Evolutionary conservation across 2,329 filamentous ascomycete species (phyloP).

Genomic region (Microdochium nivale): DNA sequence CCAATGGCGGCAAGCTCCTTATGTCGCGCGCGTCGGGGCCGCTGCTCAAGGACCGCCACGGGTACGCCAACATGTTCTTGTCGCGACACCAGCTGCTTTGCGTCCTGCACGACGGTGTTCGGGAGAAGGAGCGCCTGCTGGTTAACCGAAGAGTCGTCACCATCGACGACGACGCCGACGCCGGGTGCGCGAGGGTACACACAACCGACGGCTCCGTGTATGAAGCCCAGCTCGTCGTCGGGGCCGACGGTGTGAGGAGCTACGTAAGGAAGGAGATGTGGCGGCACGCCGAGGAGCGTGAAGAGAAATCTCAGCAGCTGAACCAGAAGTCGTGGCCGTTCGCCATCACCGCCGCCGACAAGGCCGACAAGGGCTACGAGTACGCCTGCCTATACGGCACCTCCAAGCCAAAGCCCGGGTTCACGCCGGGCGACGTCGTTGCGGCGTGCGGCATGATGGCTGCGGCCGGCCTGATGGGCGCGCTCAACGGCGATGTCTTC

Average conservation of each 20-base stretch:
- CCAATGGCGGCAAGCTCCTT: constrained; percentile 7
- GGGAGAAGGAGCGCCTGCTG: constrained; percentile 22
- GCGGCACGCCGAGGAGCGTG: constrained; percentile 1
- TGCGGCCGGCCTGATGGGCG: not conserved
- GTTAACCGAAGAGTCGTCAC: constrained; percentile 17
- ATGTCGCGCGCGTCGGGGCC: constrained; percentile 2
- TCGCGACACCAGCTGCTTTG: constrained; percentile 25
- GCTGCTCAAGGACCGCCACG: constrained; percentile 10
- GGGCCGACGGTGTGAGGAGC: constrained; percentile 33
- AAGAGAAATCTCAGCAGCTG: not conserved
- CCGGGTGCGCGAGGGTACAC: constrained; percentile 16
- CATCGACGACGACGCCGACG: constrained; percentile 11
- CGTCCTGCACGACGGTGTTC: constrained; percentile 21
- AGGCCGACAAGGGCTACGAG: not conserved
- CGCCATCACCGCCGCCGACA: not conserved
- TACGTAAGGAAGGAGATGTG: constrained; percentile 21
- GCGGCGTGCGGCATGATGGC: not conserved
- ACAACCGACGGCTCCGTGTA: constrained; percentile 20
- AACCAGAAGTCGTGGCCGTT: constrained; percentile 10
- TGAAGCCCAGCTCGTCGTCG: constrained; percentile 25
- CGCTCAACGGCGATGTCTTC: not conserved
- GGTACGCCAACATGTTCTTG: constrained; percentile 23
- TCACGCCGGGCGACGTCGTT: not conserved
- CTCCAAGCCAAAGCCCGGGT: not conserved
- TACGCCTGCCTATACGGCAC: constrained; percentile 2